Conservation (phyloP, 176 grass and related monocot species). For the Chrysopogon serrulatus region DNA sequence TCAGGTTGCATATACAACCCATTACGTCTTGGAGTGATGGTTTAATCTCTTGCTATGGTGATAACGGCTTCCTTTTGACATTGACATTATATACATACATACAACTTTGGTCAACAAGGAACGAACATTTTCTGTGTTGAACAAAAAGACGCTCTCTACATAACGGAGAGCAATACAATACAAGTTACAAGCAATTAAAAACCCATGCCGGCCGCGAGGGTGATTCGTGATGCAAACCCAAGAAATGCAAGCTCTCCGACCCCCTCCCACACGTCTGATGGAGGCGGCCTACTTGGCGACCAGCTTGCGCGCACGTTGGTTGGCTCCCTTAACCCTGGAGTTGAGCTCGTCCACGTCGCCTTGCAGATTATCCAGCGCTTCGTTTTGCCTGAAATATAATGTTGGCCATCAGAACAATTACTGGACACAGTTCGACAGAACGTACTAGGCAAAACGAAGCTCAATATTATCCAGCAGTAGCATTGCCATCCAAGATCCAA, state of each 20-base stretch:
- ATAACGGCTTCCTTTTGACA: too few relatives aligned
- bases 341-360: constrained; percentile 73
- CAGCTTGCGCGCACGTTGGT: constrained; percentile 49
- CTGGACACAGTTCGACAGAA: neutral
- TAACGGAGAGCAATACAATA: neutral
- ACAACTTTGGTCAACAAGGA: neutral
- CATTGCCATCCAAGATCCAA: neutral
- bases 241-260: neutral
- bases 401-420: neutral
- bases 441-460: too few relatives aligned
- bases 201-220: neutral
- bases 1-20: too few relatives aligned
- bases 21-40: too few relatives aligned
- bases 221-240: neutral
- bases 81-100: too few relatives aligned
- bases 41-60: too few relatives aligned
- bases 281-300: constrained; percentile 28
- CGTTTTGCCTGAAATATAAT: constrained; percentile 61
- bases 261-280: neutral
- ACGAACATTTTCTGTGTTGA: neutral
- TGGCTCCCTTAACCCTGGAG: constrained; percentile 55
- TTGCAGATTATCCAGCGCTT: constrained; percentile 45
- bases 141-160: neutral
- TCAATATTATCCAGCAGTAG: too few relatives aligned
- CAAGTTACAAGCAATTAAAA: neutral